phyloP scores from a whole-genome alignment of 2,329 filamentous ascomycete genomes.

The Ceratocystis lukuohia region DNA sequence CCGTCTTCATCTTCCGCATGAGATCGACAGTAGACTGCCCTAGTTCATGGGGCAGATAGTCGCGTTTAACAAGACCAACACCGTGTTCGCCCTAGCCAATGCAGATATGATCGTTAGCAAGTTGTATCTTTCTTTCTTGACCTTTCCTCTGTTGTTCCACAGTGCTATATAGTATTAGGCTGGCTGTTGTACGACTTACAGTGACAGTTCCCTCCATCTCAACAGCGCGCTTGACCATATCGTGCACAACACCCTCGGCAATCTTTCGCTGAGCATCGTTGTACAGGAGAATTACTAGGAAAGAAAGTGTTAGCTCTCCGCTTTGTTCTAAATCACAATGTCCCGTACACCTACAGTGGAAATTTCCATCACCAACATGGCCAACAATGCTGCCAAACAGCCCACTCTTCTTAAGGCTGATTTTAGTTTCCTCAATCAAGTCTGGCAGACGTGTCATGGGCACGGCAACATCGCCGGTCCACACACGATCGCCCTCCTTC shows the following conservation, averaged over 20 bases:
- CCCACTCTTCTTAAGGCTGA: conserved; percentile 32
- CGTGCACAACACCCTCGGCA: conserved; percentile 60
- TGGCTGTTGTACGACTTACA: conserved; percentile 27
- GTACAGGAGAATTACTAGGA: conserved; percentile 40
- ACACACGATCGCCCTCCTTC: conserved; percentile 56
- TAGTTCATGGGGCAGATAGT: conserved; percentile 68
- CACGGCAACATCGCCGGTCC: conserved; percentile 79
- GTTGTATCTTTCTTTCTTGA: not conserved
- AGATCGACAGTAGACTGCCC: conserved; percentile 61
- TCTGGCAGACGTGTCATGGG: conserved; percentile 60
- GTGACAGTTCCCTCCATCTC: conserved; percentile 78
- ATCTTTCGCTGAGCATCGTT: conserved; percentile 52
- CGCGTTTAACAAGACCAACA: conserved; percentile 70
- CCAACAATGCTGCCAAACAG: conserved; percentile 45
- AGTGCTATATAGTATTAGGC: not conserved
- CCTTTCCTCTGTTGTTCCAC: too few species aligned
- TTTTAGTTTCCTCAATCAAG: conserved; percentile 60
- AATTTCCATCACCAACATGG: conserved; percentile 67
- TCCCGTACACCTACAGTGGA: conserved; percentile 40
- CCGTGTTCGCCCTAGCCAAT: conserved; percentile 57
- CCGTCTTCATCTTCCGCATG: conserved; percentile 75
- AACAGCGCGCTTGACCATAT: conserved; percentile 75
- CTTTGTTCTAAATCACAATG: not conserved
- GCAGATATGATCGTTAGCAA: not conserved
- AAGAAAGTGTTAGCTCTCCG: not conserved